These are phyloP conservation scores for Chenopodium formosanum DNA, from an alignment of 148 eudicot genomes.

Conservation along the genomic window DNA sequence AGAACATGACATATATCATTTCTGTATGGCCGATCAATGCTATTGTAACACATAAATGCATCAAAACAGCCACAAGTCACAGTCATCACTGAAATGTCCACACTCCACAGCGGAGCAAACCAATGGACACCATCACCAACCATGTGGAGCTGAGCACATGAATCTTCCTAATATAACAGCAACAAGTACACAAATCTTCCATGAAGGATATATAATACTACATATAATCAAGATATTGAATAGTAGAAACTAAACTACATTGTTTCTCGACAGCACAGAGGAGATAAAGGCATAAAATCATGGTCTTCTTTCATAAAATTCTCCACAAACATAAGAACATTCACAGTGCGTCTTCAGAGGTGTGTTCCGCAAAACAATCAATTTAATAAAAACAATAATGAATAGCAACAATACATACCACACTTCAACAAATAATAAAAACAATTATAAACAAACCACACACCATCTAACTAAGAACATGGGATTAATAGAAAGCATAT, in stretches of 20 bases:
- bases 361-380: neutral
- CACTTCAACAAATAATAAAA: neutral
- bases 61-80: neutral
- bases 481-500: neutral
- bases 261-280: neutral
- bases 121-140: neutral
- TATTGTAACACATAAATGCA: neutral
- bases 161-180: neutral
- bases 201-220: neutral
- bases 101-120: too few species aligned
- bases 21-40: neutral
- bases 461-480: neutral
- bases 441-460: neutral
- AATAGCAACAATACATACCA: neutral
- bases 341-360: too few species aligned
- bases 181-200: neutral
- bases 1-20: neutral
- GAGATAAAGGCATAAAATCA: neutral
- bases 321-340: neutral
- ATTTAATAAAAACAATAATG: neutral
- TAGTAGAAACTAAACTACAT: neutral
- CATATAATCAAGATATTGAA: neutral
- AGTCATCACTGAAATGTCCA: neutral
- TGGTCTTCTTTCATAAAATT: neutral
- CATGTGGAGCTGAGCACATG: neutral